Conservation (phyloP, 2,329 filamentous ascomycete species). For the Colletotrichum kahawae region DNA sequence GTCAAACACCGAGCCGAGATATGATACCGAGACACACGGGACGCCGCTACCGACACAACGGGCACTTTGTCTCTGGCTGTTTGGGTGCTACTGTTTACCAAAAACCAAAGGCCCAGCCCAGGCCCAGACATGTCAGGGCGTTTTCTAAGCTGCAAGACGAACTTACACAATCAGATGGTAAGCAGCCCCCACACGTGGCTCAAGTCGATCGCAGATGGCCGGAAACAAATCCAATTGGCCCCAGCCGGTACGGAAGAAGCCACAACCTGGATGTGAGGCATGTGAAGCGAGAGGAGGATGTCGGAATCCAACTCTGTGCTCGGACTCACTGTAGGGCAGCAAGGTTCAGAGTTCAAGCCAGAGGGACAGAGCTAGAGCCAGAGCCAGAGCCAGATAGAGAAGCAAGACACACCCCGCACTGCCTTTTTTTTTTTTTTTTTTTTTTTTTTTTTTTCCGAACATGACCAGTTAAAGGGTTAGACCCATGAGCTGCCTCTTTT, state of each 20-base stretch:
- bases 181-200: neutral
- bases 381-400: neutral
- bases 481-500: too few relatives aligned
- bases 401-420: neutral
- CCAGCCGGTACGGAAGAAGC: neutral
- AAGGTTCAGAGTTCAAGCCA: neutral
- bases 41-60: neutral
- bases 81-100: neutral
- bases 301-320: neutral
- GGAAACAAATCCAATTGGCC: neutral
- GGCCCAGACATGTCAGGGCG: neutral
- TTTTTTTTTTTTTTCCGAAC: too few relatives aligned
- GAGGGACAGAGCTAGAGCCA: neutral
- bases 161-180: neutral
- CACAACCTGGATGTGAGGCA: neutral
- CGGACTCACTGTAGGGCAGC: conserved; percentile 3
- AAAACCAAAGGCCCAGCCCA: neutral
- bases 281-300: neutral
- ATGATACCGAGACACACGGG: neutral
- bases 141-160: neutral
- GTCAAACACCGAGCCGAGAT: neutral
- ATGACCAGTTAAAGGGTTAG: too few relatives aligned
- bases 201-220: neutral
- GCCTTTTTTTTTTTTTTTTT: too few relatives aligned
- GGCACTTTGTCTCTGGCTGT: neutral